Conservation (phyloP, 1,284 basidiomycete species). For the Moesziomyces sp. region DNA sequence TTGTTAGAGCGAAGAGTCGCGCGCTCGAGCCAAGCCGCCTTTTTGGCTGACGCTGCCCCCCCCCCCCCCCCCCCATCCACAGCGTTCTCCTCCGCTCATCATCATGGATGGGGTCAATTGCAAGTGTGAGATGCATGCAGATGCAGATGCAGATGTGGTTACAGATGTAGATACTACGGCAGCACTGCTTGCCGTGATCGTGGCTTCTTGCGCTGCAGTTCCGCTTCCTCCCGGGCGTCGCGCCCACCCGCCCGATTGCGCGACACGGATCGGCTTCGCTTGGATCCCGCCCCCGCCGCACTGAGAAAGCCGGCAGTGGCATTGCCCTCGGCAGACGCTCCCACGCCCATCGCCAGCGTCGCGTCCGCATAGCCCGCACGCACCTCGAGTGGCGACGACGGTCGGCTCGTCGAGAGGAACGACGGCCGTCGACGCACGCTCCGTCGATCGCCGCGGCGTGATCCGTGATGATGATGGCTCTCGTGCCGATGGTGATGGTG, state of each 20-base stretch:
- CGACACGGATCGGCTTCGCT: constrained; percentile 29
- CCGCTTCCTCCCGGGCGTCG: constrained; percentile 15
- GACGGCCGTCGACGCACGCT: constrained; percentile 21
- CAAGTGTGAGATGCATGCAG: no score
- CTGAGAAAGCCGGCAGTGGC: constrained; percentile 10
- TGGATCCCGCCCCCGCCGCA: constrained; percentile 12
- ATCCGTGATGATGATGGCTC: constrained; percentile 3
- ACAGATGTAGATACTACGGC: background rate
- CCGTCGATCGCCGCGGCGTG: constrained; percentile 29
- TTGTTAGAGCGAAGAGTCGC: no score
- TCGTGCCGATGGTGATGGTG: constrained; percentile 19
- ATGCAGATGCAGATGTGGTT: no score
- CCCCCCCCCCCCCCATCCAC: no score
- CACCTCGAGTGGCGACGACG: constrained; percentile 34
- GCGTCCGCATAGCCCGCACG: constrained; percentile 29
- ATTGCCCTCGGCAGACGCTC: constrained; percentile 8
- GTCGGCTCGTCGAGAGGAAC: constrained; percentile 31
- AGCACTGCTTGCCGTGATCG: constrained; percentile 11
- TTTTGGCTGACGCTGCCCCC: no score
- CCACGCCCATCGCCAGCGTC: constrained; percentile 23
- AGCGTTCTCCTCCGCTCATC: no score
- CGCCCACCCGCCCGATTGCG: constrained; percentile 23
- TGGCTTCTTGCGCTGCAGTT: constrained; percentile 21
- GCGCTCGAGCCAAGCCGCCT: no score
- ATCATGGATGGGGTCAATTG: no score